Evolutionary conservation across 208 protist genomes (phyloP), one percentile per base, ranked within the genome.

Genomic region (Sergeia podlipaevii): DNA sequence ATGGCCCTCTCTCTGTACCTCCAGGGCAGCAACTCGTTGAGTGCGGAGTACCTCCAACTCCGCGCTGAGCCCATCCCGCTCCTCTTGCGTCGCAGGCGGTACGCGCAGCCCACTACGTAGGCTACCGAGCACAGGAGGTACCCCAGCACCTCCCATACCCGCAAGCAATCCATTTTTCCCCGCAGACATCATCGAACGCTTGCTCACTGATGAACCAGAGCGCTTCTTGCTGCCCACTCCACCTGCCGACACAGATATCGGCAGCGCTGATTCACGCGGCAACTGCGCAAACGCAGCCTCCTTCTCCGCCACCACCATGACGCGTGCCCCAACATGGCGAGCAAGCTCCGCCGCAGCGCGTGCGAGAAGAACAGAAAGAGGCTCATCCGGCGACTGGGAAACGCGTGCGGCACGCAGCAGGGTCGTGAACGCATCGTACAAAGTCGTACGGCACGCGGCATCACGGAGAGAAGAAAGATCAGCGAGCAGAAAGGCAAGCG

Each of bases 341-440:
- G 70, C 77, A 5, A 77, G 58, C 18, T 43, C 66, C 13, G 67
- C 54, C 0, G 83, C 78, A 7, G 77, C 75, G 13, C 74, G 71
- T 4, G 17, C 36, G 7, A 94, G 65, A 20, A 94, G 68, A 6
- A 58, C 36, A 5, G 65, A 42, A 17, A 94, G 54, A 15, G 70
- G 29, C 18, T 80, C 67, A 11, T 50, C 27, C 26, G 76, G 67
- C 20, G 11, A 18, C 45, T 62, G 56, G 4, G 69, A 61, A 11
- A 84, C 80, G 0, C 66, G 71, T 13, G 83, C 77, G 10, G 77
- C 79, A 30, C 77, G 77, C 28, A 94, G 70, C 6, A 94, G 66
- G n/a, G 73, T 60, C 21, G 73, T 59, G 24, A 86, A 29, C 27
- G 63, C 80, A 3, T 89, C 73, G 20, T 78, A 61, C 18, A 91